Conservation (phyloP, 2,329 filamentous ascomycete species). For the Beauveria sp. region DNA sequence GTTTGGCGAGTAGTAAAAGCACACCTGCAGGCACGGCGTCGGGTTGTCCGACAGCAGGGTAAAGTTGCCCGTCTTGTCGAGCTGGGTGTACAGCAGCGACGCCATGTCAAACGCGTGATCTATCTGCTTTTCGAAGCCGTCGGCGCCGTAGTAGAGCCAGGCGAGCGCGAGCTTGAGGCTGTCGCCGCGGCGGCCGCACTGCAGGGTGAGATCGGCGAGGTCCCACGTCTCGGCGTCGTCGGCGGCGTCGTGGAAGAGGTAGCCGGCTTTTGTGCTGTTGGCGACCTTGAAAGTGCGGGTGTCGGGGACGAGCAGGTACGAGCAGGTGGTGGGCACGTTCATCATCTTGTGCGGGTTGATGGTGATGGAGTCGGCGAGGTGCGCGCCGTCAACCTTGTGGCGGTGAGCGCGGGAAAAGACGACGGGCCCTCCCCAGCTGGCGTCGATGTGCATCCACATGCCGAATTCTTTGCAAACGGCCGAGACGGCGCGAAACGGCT, state of each 20-base stretch:
- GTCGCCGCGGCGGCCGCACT: slow-evolving; percentile 85
- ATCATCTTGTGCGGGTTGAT: slow-evolving; percentile 98
- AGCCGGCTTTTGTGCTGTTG: slow-evolving; percentile 81
- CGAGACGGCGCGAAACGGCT: slow-evolving; percentile 66
- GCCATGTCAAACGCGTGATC: slow-evolving; percentile 69
- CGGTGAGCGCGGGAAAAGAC: slow-evolving; percentile 63
- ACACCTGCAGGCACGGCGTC: slow-evolving; percentile 85
- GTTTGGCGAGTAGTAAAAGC: slow-evolving; percentile 72
- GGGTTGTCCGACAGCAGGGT: slow-evolving; percentile 66
- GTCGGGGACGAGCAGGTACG: slow-evolving; percentile 76
- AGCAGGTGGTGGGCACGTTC: slow-evolving; percentile 82
- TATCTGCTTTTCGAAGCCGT: slow-evolving; percentile 63
- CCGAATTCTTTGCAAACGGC: slow-evolving; percentile 62
- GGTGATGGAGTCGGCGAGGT: slow-evolving; percentile 73
- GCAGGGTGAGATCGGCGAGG: slow-evolving; percentile 83
- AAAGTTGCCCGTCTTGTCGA: slow-evolving; percentile 54
- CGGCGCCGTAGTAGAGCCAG: slow-evolving; percentile 81
- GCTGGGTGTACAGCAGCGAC: slow-evolving; percentile 53
- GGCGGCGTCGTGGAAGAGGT: slow-evolving; percentile 62
- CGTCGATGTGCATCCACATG: slow-evolving; percentile 92
- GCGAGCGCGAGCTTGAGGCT: slow-evolving; percentile 77
- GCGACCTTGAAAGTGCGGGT: slow-evolving; percentile 69
- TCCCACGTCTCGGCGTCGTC: slow-evolving; percentile 65
- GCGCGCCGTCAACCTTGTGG: slow-evolving; percentile 58
- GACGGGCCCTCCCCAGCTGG: slow-evolving; percentile 80